Evolutionary conservation across 2,329 filamentous ascomycete species (phyloP), one percentile per base, ranked within the genome.

Genomic region (Fonsecaea monophora): DNA sequence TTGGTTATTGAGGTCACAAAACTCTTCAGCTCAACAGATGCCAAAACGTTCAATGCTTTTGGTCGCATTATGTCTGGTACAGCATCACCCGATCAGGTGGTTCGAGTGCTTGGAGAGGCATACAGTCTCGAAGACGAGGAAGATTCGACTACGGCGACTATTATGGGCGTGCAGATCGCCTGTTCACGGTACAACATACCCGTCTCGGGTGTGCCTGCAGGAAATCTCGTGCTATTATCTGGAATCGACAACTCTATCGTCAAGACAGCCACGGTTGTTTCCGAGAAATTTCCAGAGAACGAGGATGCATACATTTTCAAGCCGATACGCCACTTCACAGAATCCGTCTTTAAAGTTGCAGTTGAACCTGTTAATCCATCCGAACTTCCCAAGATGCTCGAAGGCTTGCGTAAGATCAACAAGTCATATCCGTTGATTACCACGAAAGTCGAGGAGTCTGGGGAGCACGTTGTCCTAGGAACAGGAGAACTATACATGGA

Each of bases 401-500:
- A 99, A 77, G 95, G 95, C 64, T 85, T 99, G 57, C 89, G 95
- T 59, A 97, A 97, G 77, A 91, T 99, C 80, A 97, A 97, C 84
- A 99, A 99, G 80, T 96, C 92, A 74, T 99, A 98, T 74, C 95
- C 95, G 35, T 85, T 99, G 32, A 92, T 98, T 73, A 92, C 91
- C 12, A 99, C 95, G 4, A 98, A 98, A 78, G 95, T 99, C 3
- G 95, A 99, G 78, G 95, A 99, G 80, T 97, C 93, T 1, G 95
- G 95, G 59, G 95, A 99, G 79, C 95, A 99, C 76, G 90, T 99
- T 71, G 86, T 99, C 55, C 86, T 99, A 4, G 95, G 95, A 30
- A 99, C 95, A 0, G 95, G 95, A 67, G 95, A 99, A 78, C 84
- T 99, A n/a, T 99, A 99, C 82, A 98, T 99, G 94, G 95, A 99